Evolutionary conservation across 75 land plant species (phyloP).

Genomic region (Picea glauca): DNA sequence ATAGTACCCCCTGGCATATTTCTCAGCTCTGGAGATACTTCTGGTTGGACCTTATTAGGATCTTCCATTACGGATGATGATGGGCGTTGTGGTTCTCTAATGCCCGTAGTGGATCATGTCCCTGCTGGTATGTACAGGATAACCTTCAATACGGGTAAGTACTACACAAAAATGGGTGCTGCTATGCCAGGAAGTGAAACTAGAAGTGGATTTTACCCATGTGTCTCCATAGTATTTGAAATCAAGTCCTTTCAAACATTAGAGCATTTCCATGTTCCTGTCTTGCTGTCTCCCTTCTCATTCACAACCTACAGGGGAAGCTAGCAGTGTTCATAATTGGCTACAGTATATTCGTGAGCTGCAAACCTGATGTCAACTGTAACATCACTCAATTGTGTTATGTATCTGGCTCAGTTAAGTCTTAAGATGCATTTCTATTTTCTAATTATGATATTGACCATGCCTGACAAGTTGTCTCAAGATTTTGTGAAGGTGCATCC

Average conservation of each 20-base stretch:
- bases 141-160: constrained; percentile 77
- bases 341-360: no score
- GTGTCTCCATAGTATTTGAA: constrained; percentile 80
- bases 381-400: no score
- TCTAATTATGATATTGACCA: no score
- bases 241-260: constrained; percentile 59
- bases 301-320: constrained; percentile 92
- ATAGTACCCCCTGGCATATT: constrained; percentile 10
- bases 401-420: no score
- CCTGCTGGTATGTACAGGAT: constrained; percentile 66
- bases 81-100: constrained; percentile 78
- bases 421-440: no score
- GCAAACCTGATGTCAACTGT: no score
- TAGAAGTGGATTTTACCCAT: constrained; percentile 70
- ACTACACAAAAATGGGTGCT: constrained; percentile 19
- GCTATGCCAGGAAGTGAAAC: constrained; percentile 8
- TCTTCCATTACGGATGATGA: constrained; percentile 72
- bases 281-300: constrained; percentile 84
- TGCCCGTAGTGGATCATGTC: constrained; percentile 51
- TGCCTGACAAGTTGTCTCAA: no score
- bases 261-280: constrained; percentile 95
- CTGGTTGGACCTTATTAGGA: constrained; percentile 54
- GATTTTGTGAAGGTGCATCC: no score
- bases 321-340: constrained; percentile 10
- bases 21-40: constrained; percentile 15